Evolutionary conservation across 495 filamentous ascomycete species (phyloP).

Genomic region (Daldinia loculata): DNA sequence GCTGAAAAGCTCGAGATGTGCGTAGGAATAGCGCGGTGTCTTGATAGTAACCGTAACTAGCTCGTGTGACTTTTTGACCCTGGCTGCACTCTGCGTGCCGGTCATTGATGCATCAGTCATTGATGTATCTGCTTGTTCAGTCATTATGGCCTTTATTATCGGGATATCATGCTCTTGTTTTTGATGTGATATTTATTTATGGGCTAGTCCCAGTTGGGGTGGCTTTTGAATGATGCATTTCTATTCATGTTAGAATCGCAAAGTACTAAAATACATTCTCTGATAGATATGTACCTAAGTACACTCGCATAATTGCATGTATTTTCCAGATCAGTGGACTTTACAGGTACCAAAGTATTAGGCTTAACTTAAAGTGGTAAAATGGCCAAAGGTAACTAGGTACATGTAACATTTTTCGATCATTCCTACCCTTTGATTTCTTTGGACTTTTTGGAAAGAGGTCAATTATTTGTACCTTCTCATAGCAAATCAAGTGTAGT

Average conservation of each 20-base stretch:
- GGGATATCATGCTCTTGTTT: not conserved
- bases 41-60: constrained; percentile 50
- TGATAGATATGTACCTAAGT: not conserved
- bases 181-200: not conserved
- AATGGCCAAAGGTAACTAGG: too few relatives aligned
- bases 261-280: too few relatives aligned
- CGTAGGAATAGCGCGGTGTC: constrained; percentile 52
- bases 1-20: constrained; percentile 49
- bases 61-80: constrained; percentile 44
- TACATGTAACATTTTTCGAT: too few relatives aligned
- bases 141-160: constrained; percentile 19
- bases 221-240: too few relatives aligned
- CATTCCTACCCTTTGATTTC: too few relatives aligned
- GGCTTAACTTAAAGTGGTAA: too few relatives aligned
- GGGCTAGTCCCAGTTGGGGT: not conserved
- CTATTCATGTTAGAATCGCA: too few relatives aligned
- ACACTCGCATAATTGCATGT: too few relatives aligned
- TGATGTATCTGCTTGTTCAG: constrained; percentile 30
- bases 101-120: constrained; percentile 30
- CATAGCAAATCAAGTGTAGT: not conserved
- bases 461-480: too few relatives aligned
- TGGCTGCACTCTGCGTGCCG: constrained; percentile 13
- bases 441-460: too few relatives aligned
- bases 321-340: too few relatives aligned
- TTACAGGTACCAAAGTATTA: too few relatives aligned